Percentiles rank a stretch among this genome's conserved stretches.
phyloP scores from a whole-genome alignment of 495 filamentous ascomycete species.

The Penicillium canariense region DNA sequence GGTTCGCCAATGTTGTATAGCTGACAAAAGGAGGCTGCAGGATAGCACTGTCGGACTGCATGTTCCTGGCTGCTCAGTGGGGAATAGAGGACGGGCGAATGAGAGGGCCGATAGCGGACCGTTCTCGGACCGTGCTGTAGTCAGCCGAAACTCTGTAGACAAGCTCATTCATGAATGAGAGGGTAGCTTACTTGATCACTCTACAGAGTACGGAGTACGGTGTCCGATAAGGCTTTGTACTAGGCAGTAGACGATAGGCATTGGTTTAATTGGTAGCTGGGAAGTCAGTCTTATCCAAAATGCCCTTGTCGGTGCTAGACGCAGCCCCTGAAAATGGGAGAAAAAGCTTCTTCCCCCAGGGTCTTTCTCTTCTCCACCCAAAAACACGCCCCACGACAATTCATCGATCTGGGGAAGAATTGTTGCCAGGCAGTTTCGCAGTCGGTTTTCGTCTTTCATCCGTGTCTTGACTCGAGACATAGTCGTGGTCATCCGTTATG shows the following conservation, averaged over 20 bases:
- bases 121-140: too few species aligned
- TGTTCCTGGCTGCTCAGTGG: not conserved
- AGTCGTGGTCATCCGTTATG: too few species aligned
- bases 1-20: not conserved
- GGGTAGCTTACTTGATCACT: not conserved
- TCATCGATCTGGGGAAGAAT: too few species aligned
- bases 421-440: too few species aligned
- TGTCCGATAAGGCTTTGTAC: too few species aligned
- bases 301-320: slow-evolving; percentile 3
- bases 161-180: not conserved
- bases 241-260: too few species aligned
- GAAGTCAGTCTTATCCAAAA: too few species aligned
- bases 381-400: not conserved
- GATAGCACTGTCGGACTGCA: not conserved
- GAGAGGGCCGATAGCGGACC: not conserved
- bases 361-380: not conserved
- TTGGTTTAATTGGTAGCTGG: too few species aligned
- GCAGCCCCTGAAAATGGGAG: slow-evolving; percentile 1
- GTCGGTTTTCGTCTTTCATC: too few species aligned
- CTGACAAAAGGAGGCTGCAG: not conserved
- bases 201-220: not conserved
- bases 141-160: not conserved
- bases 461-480: too few species aligned
- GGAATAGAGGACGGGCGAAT: not conserved
- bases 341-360: slow-evolving; percentile 6